phyloP scores from a whole-genome alignment of 225 moss, liverwort and hornwort species.

The Bryum argenteum region DNA sequence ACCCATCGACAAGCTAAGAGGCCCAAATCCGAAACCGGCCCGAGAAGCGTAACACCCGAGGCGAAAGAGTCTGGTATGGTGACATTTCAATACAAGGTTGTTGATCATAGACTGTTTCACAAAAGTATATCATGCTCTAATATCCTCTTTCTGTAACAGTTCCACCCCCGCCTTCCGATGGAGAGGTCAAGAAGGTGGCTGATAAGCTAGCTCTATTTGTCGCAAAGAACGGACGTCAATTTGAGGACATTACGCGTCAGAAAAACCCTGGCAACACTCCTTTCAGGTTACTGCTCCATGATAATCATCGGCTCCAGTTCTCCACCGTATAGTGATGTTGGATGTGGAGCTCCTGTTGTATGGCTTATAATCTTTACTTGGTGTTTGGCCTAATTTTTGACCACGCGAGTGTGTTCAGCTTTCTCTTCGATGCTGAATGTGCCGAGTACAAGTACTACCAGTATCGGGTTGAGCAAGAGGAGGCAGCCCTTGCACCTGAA shows the following conservation, averaged over 20 bases:
- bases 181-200: conserved; percentile 94
- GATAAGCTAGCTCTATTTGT: conserved; percentile 97
- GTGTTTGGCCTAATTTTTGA: conserved; percentile 22
- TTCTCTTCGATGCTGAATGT: conserved; percentile 81
- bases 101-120: not conserved
- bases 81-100: conserved; percentile 6
- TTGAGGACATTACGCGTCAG: conserved; percentile 94
- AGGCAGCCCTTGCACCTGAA: conserved; percentile 55
- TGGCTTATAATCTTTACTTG: not conserved
- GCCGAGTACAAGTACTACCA: conserved; percentile 95
- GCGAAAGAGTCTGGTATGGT: conserved; percentile 47
- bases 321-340: not conserved
- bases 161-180: conserved; percentile 64
- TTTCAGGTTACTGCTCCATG: conserved; percentile 62
- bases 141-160: conserved; percentile 44
- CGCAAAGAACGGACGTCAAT: conserved; percentile 96
- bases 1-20: conserved; percentile 66
- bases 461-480: conserved; percentile 77
- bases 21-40: conserved; percentile 56
- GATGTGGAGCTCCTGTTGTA: conserved; percentile 16
- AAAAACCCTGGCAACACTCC: conserved; percentile 94
- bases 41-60: conserved; percentile 50
- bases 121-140: conserved; percentile 9
- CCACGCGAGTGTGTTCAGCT: conserved; percentile 52
- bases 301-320: not conserved